These are phyloP conservation scores for Hymenoscyphus linearis DNA, from an alignment of 2,329 filamentous ascomycete genomes.

Conservation along the genomic window DNA sequence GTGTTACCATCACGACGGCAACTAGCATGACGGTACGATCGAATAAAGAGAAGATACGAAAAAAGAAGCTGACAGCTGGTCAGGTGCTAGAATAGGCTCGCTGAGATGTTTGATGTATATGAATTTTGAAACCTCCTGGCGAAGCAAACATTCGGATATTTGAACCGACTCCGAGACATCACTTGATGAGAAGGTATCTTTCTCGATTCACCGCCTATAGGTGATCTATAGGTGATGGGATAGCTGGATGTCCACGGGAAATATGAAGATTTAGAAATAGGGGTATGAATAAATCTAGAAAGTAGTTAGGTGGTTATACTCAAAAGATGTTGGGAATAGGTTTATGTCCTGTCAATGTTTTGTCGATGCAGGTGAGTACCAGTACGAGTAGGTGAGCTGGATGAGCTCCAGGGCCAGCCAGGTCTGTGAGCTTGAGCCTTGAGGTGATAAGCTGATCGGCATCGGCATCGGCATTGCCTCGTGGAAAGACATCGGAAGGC, in stretches of 20 bases:
- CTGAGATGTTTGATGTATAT: background rate
- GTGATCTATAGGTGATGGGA: background rate
- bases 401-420: too few relatives aligned
- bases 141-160: background rate
- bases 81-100: background rate
- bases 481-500: too few relatives aligned
- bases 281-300: too few relatives aligned
- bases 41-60: background rate
- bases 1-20: background rate
- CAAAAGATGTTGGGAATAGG: too few relatives aligned
- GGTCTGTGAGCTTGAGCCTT: too few relatives aligned
- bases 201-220: too few relatives aligned
- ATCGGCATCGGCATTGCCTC: too few relatives aligned
- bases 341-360: too few relatives aligned
- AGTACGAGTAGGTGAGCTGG: too few relatives aligned
- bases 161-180: background rate
- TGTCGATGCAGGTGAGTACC: too few relatives aligned
- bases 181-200: background rate
- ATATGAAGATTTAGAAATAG: background rate
- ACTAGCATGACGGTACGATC: background rate
- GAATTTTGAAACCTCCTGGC: background rate
- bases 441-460: too few relatives aligned
- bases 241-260: background rate
- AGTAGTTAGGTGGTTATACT: too few relatives aligned
- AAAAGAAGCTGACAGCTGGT: background rate